These are phyloP conservation scores for Myriosclerotinia duriaeana DNA, from an alignment of 2,329 filamentous ascomycete species.

Conservation along the genomic window DNA sequence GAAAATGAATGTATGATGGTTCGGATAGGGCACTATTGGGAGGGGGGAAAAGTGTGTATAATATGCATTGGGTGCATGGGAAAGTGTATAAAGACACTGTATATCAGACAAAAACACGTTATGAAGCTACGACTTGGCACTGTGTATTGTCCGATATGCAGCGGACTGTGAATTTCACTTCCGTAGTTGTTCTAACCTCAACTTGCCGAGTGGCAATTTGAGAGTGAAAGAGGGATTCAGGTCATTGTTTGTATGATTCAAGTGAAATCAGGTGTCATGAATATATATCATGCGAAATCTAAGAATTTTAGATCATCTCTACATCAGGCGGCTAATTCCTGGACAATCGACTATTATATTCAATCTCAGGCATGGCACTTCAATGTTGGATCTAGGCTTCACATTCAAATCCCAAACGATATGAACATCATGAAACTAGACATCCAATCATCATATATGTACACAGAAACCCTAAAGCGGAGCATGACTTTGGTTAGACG, in stretches of 20 bases:
- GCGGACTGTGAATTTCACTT: not conserved
- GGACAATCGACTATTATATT: no score
- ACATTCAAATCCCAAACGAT: not conserved
- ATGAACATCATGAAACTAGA: not conserved
- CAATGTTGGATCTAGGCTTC: not conserved
- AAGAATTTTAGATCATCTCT: not conserved
- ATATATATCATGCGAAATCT: not conserved
- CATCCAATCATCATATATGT: not conserved
- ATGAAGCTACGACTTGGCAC: not conserved
- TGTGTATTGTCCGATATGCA: not conserved
- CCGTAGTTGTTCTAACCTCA: not conserved
- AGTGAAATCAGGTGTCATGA: not conserved
- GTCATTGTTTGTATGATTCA: not conserved
- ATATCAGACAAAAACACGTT: conserved; percentile 24
- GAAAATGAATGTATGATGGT: not conserved
- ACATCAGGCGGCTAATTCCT: not conserved
- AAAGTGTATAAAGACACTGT: conserved; percentile 22
- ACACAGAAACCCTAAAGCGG: not conserved
- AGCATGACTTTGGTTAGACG: not conserved
- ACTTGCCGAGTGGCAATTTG: not conserved
- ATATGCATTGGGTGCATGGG: conserved; percentile 23
- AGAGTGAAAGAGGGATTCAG: not conserved
- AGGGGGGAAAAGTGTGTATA: conserved; percentile 24
- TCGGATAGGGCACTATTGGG: conserved; percentile 7
- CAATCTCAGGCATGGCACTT: not conserved